Evolutionary conservation across 768 basidiomycete genomes (phyloP).

Genomic region (Rhodotorula babjevae): DNA sequence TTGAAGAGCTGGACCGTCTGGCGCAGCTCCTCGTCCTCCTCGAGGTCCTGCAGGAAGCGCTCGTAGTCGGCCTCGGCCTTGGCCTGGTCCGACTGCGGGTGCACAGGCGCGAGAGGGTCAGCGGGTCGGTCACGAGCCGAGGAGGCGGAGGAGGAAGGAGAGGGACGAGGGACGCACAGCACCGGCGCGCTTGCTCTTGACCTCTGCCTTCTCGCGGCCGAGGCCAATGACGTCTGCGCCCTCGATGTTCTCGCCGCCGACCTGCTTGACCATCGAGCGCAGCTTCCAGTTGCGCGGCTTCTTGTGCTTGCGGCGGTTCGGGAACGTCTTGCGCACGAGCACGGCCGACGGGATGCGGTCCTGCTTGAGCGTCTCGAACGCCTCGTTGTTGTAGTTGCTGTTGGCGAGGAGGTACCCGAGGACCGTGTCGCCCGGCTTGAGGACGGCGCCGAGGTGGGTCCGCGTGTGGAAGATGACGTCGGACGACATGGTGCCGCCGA

Average conservation of each 20-base stretch:
- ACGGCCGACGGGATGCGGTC: constrained; percentile 82
- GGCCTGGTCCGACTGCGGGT: constrained; percentile 44
- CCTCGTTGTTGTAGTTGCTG: constrained; percentile 87
- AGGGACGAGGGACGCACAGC: not conserved
- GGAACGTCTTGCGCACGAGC: constrained; percentile 91
- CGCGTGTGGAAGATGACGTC: constrained; percentile 91
- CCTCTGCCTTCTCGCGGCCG: constrained; percentile 29
- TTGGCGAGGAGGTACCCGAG: constrained; percentile 84
- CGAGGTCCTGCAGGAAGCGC: constrained; percentile 83
- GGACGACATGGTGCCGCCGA: constrained; percentile 59
- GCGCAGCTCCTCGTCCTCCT: constrained; percentile 90
- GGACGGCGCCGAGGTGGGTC: constrained; percentile 85
- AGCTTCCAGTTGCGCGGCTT: constrained; percentile 79
- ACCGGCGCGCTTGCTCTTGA: constrained; percentile 17
- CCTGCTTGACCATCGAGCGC: constrained; percentile 63
- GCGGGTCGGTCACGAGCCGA: not conserved
- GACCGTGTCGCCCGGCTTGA: constrained; percentile 91
- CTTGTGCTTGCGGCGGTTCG: constrained; percentile 84
- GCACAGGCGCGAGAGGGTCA: not conserved
- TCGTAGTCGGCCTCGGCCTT: constrained; percentile 98
- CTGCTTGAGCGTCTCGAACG: constrained; percentile 53
- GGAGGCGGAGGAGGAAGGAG: not conserved
- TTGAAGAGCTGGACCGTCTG: constrained; percentile 82
- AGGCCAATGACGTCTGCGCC: constrained; percentile 66
- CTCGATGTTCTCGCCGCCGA: constrained; percentile 55